These are phyloP conservation scores for Calophaca sinica DNA, from an alignment of 306 rosid species.

Conservation along the genomic window DNA sequence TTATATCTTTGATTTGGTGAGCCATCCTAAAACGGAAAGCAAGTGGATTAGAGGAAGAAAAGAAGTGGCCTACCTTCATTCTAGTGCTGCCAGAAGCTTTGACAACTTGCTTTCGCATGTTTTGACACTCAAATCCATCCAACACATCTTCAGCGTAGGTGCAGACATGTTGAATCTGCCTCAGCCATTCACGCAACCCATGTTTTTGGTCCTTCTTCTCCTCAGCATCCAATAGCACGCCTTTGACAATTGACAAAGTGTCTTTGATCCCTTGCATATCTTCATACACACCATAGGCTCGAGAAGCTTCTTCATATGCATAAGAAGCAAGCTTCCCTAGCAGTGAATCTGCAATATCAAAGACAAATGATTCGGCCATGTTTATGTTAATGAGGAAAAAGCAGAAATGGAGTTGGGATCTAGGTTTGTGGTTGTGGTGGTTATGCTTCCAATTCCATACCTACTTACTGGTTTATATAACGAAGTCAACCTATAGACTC, in stretches of 20 bases:
- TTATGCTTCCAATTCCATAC: too few species aligned
- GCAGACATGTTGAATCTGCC: conserved; percentile 20
- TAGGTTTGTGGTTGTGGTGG: background rate
- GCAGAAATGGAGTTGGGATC: background rate
- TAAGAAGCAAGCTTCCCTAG: conserved; percentile 25
- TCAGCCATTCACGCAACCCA: conserved; percentile 34
- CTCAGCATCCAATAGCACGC: conserved; percentile 39
- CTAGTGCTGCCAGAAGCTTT: too few species aligned
- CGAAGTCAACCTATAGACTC: too few species aligned
- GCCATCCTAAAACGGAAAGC: too few species aligned
- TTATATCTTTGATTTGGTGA: too few species aligned
- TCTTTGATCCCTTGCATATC: background rate
- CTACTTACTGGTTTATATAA: too few species aligned
- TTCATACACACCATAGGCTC: conserved; percentile 15
- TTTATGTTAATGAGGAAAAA: background rate
- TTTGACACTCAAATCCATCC: conserved; percentile 21
- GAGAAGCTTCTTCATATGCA: conserved; percentile 34
- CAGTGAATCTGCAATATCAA: conserved; percentile 3
- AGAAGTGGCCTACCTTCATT: too few species aligned
- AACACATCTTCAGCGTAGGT: conserved; percentile 11
- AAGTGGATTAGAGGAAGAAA: too few species aligned
- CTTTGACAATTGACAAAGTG: conserved; percentile 31
- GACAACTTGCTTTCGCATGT: background rate
- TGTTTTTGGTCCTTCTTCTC: conserved; percentile 29
- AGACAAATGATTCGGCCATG: background rate